Evolutionary conservation across 2,329 filamentous ascomycete species (phyloP), one percentile per base, ranked within the genome.

Genomic region (Aspergillus pseudotamarii): DNA sequence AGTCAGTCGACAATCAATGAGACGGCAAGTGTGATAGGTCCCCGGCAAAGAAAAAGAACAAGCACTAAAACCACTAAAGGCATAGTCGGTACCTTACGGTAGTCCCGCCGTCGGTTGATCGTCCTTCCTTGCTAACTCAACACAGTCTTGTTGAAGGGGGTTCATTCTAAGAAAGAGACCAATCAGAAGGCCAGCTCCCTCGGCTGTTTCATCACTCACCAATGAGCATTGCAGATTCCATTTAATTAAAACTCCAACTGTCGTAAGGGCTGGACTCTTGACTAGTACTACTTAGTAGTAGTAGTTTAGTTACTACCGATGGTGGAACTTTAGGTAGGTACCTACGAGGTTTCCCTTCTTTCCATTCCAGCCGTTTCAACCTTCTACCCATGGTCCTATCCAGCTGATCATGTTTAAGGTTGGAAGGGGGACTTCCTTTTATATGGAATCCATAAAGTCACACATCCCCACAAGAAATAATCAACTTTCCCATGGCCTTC

Each of bases 141-240:
- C 41, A 11, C 9, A 45, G 38, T 32, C 11, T 34, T 58, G 19
- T 16, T 9, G 16, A 30, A 57, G 32, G n/a, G n/a, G 11, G 34
- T 58, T 50, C 38, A 50, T 51, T 36, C 45, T 36, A 51, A 36
- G 21, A 12, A 14, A 38, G 8, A 28, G 4, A 14, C 57, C 28
- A 59, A 59, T 59, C 57, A 34, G 57, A 53, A 43, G 19, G 21
- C 30, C 30, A 38, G 21, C 11, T 48, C 12, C 12, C 46, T 48
- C 57, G 57, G 53, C 28, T 46, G 55, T 54, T 61, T 54, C 55
- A 58, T 53, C 36, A 4, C 34, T 32, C 26, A 48, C 60, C 60
- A 58, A 62, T 62, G 54, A 58, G 45, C 55, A 30, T 53, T 46
- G 53, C 11, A 45, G 6, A 6, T n/a, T 57, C 32, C 46, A 36